Evolutionary conservation across 1,284 basidiomycete species (phyloP).

Genomic region (Cryptococcus sp.): DNA sequence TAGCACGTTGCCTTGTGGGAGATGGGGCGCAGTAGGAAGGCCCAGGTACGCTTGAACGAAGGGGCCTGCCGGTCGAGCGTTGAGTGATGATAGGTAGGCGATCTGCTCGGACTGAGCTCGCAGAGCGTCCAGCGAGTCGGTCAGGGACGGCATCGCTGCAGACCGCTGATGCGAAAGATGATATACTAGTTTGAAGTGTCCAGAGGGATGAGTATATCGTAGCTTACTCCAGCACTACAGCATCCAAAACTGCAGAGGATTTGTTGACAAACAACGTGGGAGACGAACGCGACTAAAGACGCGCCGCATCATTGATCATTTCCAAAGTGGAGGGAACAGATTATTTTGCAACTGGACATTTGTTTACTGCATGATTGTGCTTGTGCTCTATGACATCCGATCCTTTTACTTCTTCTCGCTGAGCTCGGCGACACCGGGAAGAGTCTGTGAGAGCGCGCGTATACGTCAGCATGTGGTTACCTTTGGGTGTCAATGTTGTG

Average conservation of each 20-base stretch:
- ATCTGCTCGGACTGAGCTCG: conserved; percentile 41
- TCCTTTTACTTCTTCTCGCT: conserved; percentile 61
- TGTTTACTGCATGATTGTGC: conserved; percentile 1
- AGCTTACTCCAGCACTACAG: not conserved
- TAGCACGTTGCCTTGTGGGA: conserved; percentile 22
- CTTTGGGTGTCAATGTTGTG: not conserved
- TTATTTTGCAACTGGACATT: not conserved
- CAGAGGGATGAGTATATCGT: not conserved
- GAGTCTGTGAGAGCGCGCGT: conserved; percentile 56
- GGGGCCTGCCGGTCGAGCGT: conserved; percentile 35
- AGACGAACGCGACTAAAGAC: not conserved
- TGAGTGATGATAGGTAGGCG: conserved; percentile 30
- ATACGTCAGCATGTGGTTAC: not conserved
- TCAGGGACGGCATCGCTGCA: conserved; percentile 41
- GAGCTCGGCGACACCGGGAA: conserved; percentile 82
- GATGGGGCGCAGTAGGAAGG: conserved; percentile 11
- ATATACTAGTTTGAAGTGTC: not conserved
- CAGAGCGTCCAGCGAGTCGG: conserved; percentile 40
- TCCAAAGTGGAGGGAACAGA: not conserved
- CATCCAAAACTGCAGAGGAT: not conserved
- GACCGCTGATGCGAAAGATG: not conserved
- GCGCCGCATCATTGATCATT: conserved; percentile 1
- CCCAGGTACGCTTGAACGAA: conserved; percentile 45
- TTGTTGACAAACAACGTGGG: conserved; percentile 19
- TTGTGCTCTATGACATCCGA: not conserved